Evolutionary conservation across 495 filamentous ascomycete genomes (phyloP).

Genomic region (Lasiosphaeria miniovina): DNA sequence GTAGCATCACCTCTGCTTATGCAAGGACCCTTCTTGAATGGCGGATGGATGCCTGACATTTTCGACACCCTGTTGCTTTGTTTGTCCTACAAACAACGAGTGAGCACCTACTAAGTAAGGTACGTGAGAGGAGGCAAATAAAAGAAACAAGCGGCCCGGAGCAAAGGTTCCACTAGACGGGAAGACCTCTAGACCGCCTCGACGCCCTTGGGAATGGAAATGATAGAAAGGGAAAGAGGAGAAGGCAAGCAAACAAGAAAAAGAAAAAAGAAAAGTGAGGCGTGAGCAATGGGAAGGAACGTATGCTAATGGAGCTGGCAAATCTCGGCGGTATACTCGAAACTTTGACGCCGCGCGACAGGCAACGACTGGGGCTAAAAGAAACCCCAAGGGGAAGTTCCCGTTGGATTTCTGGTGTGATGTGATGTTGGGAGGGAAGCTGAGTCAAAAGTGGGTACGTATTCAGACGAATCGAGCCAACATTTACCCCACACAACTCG

Average conservation of each 20-base stretch:
- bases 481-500: slow-evolving; percentile 8
- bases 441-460: background rate
- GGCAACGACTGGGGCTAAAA: background rate
- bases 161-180: no score
- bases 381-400: background rate
- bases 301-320: background rate
- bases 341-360: slow-evolving; percentile 2
- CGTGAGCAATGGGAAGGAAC: background rate
- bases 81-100: background rate
- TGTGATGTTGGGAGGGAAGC: slow-evolving; percentile 1
- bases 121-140: no score
- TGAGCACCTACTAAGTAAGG: no score
- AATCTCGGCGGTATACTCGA: background rate
- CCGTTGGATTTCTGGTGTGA: background rate
- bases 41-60: background rate
- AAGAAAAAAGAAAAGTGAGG: background rate
- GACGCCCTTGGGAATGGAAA: no score
- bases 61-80: background rate
- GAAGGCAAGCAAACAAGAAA: background rate
- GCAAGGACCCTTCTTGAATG: background rate
- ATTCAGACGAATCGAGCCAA: slow-evolving; percentile 12
- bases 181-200: no score
- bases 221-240: no score
- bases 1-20: background rate
- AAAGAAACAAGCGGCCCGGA: no score